Base-by-base conservation (phyloP, 202 grass and related monocot species). In the Musa balbisiana region DNA sequence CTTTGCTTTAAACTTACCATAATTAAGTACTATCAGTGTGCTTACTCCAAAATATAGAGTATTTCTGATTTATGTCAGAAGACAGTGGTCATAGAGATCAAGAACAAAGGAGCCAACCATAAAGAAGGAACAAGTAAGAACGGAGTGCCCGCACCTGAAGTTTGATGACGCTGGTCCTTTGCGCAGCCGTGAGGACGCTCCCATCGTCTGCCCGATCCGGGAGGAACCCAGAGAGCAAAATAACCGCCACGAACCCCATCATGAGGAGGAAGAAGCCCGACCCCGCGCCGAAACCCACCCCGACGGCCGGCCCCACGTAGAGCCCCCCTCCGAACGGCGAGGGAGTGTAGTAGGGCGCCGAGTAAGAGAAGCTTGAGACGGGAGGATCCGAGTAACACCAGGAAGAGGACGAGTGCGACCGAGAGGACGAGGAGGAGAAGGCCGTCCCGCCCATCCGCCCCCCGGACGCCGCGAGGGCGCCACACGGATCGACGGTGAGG, bases 101-200 rank as follows among this genome's bases (percentile, higher is more conserved):
- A 43, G 4, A 43, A 43, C 33, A 43, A 43, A 43, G 33, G 33
- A 43, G 33, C 33, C 33, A 43, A 21, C 10, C 33, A 6, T 19
- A 17, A 21, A 23, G 8, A 20, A 23, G 11, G 20, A 11, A 5
- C 55, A 19, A 0, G 21, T 64, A 51, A 71, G 23, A 24, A 14
- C 23, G 65, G 43, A 55, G 9, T 64, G 11, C 3, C 53, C 50
- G 73, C 76, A 89, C 90, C 90, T 97, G 94, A 70, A 97, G 88
- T 80, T 97, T 97, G 84, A 97, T 83, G 27, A 97, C 90, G 79
- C 86, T 91, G 64, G 90, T 91, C 79, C 86, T 97, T 75, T 89
- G 83, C 53, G 94, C 86, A 51, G 91, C 94, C 10, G 84, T 89
- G 72, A 93, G 84, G 62, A 93, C 79, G 68, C 90, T 93, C 0